Conservation (phyloP, 108 stramenopile genomes). For the Aureococcus anophagefferens region DNA sequence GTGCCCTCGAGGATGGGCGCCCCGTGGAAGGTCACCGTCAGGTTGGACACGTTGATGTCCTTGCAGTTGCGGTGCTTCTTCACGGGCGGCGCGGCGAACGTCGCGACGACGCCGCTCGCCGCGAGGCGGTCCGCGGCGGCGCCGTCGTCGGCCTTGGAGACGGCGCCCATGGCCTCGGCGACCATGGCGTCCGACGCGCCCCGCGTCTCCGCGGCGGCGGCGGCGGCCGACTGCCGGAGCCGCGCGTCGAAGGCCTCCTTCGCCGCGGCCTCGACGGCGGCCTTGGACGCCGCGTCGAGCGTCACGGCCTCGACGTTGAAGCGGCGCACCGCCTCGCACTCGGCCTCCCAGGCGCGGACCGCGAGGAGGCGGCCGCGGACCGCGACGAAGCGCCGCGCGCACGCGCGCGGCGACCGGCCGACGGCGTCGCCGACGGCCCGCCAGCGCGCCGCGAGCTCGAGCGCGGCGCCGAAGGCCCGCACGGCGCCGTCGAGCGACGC, state of each 20-base stretch:
- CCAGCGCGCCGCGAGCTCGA: not conserved
- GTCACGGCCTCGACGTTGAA: too few species aligned
- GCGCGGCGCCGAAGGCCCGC: not conserved
- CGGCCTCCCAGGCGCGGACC: not conserved
- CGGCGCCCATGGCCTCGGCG: conserved; percentile 7
- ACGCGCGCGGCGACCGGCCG: not conserved
- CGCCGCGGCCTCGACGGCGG: conserved; percentile 15
- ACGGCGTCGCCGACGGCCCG: not conserved
- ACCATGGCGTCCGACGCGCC: conserved; percentile 13
- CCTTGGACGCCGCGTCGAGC: not conserved
- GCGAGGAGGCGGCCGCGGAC: not conserved
- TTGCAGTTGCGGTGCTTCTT: conserved; percentile 69
- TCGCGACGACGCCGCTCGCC: conserved; percentile 66
- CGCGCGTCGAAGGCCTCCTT: conserved; percentile 25
- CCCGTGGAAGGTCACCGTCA: conserved; percentile 85
- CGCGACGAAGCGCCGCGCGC: not conserved
- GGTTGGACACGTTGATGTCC: conserved; percentile 86
- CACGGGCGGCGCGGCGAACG: conserved; percentile 53
- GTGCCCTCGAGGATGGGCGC: conserved; percentile 82
- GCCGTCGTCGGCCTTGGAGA: conserved; percentile 43
- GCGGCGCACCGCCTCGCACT: not conserved
- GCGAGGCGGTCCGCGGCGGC: conserved; percentile 59
- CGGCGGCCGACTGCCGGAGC: not conserved
- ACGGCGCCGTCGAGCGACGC: conserved; percentile 6
- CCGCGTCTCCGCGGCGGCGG: conserved; percentile 10